These are phyloP conservation scores for Penicillium angulare DNA, from an alignment of 495 filamentous ascomycete genomes.

Conservation along the genomic window DNA sequence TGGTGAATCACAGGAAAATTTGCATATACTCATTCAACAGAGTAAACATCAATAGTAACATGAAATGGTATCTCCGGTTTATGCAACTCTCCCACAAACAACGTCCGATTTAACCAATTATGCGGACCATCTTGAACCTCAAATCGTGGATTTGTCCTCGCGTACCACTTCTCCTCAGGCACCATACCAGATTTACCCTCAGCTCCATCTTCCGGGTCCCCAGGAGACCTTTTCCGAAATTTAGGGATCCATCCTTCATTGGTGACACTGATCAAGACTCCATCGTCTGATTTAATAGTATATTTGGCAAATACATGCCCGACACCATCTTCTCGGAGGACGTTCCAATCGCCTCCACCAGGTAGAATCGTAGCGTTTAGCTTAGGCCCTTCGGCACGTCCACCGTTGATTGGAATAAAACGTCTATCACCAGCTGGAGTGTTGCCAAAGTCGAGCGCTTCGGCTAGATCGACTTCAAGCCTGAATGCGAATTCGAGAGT, in stretches of 20 bases:
- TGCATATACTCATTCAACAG: constrained; percentile 1
- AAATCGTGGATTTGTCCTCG: constrained; percentile 9
- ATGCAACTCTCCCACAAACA: constrained; percentile 11
- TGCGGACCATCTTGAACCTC: constrained; percentile 3
- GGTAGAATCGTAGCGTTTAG: constrained; percentile 6
- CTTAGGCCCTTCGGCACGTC: constrained; percentile 4
- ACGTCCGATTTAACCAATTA: constrained; percentile 8
- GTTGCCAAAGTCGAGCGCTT: constrained; percentile 6
- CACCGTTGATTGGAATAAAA: constrained; percentile 10
- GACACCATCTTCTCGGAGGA: constrained; percentile 3
- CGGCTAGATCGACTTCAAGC: constrained; percentile 4
- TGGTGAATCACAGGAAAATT: too few species aligned
- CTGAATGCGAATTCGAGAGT: constrained; percentile 7
- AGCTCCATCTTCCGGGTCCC: neutral
- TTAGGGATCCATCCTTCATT: constrained; percentile 9
- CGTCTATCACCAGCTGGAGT: neutral
- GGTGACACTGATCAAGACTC: constrained; percentile 4
- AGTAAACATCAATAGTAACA: constrained; percentile 12
- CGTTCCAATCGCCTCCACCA: constrained; percentile 9
- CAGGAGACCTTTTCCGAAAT: neutral
- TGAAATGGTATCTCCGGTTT: neutral
- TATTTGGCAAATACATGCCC: constrained; percentile 6
- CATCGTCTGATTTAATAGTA: constrained; percentile 3
- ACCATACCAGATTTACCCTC: neutral
- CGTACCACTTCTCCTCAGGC: constrained; percentile 8